These are phyloP conservation scores for Smallanthus sonchifolius DNA, from an alignment of 129 eudicot species.

Conservation along the genomic window DNA sequence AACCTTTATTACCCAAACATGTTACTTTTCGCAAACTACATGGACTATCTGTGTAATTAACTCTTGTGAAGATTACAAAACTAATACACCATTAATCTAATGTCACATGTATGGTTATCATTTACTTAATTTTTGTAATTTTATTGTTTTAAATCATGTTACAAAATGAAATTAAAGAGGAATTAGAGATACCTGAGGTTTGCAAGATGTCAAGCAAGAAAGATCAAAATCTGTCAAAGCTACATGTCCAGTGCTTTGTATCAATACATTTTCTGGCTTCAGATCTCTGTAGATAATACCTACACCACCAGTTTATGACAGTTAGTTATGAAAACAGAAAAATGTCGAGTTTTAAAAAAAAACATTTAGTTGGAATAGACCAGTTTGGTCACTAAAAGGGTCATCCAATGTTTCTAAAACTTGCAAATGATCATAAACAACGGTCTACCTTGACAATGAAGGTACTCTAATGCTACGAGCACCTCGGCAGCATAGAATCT, in stretches of 20 bases:
- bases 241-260: slow-evolving; percentile 79
- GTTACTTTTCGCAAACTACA: too few species aligned
- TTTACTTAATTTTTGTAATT: too few species aligned
- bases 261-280: slow-evolving; percentile 92
- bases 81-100: too few species aligned
- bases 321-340: neutral
- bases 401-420: neutral
- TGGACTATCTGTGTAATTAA: too few species aligned
- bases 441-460: slow-evolving; percentile 89
- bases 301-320: slow-evolving; percentile 16
- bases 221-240: slow-evolving; percentile 94
- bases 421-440: neutral
- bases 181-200: slow-evolving; percentile 66
- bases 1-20: too few species aligned
- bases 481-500: slow-evolving; percentile 98
- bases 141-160: neutral
- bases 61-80: too few species aligned
- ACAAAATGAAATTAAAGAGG: neutral
- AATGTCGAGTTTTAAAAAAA: too few species aligned
- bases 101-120: too few species aligned
- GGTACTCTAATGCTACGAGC: slow-evolving; percentile 90
- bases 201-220: slow-evolving; percentile 98
- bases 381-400: neutral
- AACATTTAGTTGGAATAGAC: neutral
- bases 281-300: slow-evolving; percentile 96